Conservation (phyloP, 2,329 filamentous ascomycete genomes). For the Zasmidium citrigriseum region DNA sequence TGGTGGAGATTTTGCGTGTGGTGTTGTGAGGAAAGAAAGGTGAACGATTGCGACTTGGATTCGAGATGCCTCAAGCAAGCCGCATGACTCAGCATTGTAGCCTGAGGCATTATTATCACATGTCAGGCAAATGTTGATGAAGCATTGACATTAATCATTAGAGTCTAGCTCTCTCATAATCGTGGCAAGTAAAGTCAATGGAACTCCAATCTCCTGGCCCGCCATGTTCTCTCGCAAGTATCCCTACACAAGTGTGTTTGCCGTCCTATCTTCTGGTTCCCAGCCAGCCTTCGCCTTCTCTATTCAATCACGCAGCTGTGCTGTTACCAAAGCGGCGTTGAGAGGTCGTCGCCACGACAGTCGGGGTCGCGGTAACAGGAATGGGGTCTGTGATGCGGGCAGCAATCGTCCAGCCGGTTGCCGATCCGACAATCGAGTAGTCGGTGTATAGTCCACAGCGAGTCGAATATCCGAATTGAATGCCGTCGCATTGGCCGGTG, state of each 20-base stretch:
- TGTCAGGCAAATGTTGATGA: background rate
- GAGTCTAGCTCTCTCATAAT: background rate
- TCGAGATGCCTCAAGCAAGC: background rate
- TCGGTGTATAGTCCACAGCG: conserved; percentile 24
- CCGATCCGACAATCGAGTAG: conserved; percentile 19
- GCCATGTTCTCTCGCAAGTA: background rate
- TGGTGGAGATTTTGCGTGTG: background rate
- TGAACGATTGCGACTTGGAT: background rate
- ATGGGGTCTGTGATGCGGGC: conserved; percentile 16
- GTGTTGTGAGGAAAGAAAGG: background rate
- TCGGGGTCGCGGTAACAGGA: background rate
- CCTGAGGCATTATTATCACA: background rate
- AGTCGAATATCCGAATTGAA: conserved; percentile 20
- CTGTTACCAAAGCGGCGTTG: background rate
- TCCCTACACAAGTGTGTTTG: background rate
- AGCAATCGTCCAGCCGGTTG: conserved; percentile 22
- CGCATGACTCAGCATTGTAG: background rate
- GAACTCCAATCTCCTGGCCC: background rate
- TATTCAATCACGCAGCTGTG: background rate
- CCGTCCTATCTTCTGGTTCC: background rate
- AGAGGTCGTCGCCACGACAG: background rate
- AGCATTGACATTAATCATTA: background rate
- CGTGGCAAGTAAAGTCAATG: background rate
- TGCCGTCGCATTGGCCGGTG: conserved; percentile 23
- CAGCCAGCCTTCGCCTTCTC: background rate